Conservation (phyloP, 257 asterid species). For the Solanum acaule region DNA sequence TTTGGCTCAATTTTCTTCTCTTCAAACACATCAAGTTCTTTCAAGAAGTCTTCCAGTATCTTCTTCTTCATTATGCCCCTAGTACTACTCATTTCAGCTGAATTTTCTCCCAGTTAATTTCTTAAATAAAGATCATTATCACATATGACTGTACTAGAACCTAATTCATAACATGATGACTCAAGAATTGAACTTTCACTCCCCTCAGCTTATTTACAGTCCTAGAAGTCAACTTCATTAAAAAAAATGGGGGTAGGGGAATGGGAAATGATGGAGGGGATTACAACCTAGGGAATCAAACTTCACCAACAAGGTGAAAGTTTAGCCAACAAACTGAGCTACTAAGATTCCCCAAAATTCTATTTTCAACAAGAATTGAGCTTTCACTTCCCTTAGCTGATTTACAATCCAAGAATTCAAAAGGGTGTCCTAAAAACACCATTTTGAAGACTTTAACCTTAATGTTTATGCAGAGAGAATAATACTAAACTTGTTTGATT, state of each 20-base stretch:
- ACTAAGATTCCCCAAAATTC: neutral
- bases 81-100: neutral
- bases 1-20: neutral
- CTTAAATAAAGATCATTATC: neutral
- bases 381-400: neutral
- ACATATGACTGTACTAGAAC: neutral
- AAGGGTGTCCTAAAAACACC: conserved; percentile 14
- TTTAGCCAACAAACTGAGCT: neutral
- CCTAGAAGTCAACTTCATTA: neutral
- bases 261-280: neutral
- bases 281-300: neutral
- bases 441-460: conserved; percentile 30
- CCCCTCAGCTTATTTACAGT: neutral
- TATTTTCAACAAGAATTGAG: neutral
- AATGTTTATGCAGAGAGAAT: neutral
- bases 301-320: neutral
- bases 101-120: neutral
- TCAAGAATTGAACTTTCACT: neutral
- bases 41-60: conserved; percentile 20
- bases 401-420: neutral
- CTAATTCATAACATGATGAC: neutral
- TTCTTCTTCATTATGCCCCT: conserved; percentile 8
- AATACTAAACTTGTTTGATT: neutral
- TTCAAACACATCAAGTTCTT: conserved; percentile 4
- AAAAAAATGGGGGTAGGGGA: neutral